phyloP scores from a whole-genome alignment of 345 rosid species.

The Populus davidiana region DNA sequence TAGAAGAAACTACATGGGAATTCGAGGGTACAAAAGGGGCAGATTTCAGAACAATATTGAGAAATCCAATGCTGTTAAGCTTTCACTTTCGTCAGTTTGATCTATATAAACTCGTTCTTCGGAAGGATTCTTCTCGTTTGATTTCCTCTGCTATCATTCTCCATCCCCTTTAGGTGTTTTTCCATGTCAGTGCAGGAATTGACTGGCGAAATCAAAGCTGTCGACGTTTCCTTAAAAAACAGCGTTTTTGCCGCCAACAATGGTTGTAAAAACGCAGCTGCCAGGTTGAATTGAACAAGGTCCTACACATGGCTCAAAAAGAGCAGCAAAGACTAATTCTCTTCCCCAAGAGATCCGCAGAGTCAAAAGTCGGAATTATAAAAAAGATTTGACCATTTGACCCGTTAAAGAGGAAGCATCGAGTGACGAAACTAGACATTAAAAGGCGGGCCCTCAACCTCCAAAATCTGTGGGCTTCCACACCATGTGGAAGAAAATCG shows the following conservation, averaged over 20 bases:
- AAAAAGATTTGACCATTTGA: not conserved
- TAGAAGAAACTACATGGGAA: not conserved
- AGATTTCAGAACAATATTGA: not conserved
- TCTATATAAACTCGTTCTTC: no score
- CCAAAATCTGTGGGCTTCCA: constrained; percentile 6
- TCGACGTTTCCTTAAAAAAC: not conserved
- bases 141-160: not conserved
- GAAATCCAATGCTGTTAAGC: no score
- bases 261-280: not conserved
- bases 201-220: not conserved
- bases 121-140: not conserved
- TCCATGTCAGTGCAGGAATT: not conserved
- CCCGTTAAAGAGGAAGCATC: not conserved
- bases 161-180: not conserved
- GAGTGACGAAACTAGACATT: not conserved
- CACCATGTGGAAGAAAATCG: not conserved
- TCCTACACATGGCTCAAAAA: not conserved
- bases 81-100: no score
- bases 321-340: not conserved
- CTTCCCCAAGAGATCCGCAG: not conserved
- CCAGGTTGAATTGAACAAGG: not conserved
- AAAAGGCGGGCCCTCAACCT: not conserved
- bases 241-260: no score
- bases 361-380: not conserved
- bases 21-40: not conserved